These are phyloP conservation scores for Phytophthora pini DNA, from an alignment of 352 stramenopile species.

Conservation along the genomic window DNA sequence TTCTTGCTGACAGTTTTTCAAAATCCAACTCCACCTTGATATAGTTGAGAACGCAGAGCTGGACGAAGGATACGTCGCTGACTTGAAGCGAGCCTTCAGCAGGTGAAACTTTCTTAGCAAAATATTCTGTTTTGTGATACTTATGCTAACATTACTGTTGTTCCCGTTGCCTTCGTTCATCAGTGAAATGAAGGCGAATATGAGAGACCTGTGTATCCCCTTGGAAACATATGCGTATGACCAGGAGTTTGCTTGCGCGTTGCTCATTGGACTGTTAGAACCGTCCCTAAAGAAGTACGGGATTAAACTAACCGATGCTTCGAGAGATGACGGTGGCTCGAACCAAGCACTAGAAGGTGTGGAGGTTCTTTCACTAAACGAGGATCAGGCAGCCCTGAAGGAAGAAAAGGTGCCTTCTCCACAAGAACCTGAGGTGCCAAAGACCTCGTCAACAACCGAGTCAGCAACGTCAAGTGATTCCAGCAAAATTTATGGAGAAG, in stretches of 20 bases:
- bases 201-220: conserved; percentile 84
- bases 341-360: conserved; percentile 1
- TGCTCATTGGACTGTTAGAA: conserved; percentile 78
- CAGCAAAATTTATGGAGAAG: conserved; percentile 71
- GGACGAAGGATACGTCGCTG: conserved; percentile 72
- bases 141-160: conserved; percentile 12
- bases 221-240: conserved; percentile 87
- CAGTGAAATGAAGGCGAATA: conserved; percentile 88
- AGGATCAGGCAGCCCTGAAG: conserved; percentile 6
- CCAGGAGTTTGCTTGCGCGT: conserved; percentile 75
- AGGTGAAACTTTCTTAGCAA: conserved; percentile 20
- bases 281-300: conserved; percentile 72
- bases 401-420: conserved; percentile 25
- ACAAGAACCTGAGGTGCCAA: conserved; percentile 15
- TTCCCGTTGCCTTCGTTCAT: background rate
- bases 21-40: conserved; percentile 4
- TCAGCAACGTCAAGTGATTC: conserved; percentile 11
- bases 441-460: conserved; percentile 11
- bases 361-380: conserved; percentile 22
- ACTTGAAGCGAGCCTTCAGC: conserved; percentile 60
- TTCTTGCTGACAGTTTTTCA: background rate
- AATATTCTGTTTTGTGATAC: background rate
- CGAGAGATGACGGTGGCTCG: conserved; percentile 5
- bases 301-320: conserved; percentile 48
- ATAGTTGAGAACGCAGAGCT: conserved; percentile 57